Evolutionary conservation across 441 rosid genomes (phyloP).

Genomic region (Croton laevigatus): DNA sequence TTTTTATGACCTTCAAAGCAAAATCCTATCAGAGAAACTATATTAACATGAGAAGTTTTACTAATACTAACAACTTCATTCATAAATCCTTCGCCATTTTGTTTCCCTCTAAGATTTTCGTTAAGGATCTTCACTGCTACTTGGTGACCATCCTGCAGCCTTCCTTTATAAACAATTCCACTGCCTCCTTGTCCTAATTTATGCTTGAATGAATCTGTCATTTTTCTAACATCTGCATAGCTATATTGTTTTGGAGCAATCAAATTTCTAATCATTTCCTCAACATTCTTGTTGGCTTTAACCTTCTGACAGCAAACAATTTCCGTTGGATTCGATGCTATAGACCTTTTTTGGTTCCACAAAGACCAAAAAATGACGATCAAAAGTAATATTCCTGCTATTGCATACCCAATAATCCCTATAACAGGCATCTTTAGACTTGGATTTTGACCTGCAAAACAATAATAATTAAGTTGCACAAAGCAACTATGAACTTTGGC

Average conservation of each 20-base stretch:
- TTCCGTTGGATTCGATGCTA: not conserved
- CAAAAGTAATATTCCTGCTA: not conserved
- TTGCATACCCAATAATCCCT: not conserved
- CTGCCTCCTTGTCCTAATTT: constrained; percentile 1
- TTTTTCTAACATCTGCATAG: constrained; percentile 3
- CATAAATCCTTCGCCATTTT: not conserved
- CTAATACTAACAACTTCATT: constrained; percentile 26
- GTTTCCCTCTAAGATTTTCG: not conserved
- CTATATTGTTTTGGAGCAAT: not conserved
- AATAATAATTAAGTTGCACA: not conserved
- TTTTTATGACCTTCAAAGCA: constrained; percentile 33
- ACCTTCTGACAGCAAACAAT: not conserved
- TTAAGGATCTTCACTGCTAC: constrained; percentile 6
- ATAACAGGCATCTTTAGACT: not conserved
- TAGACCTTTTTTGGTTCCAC: not conserved
- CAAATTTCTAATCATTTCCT: not conserved
- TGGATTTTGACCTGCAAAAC: not conserved
- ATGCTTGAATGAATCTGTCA: not conserved
- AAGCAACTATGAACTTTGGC: no score
- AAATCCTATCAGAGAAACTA: constrained; percentile 34
- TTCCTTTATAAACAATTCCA: constrained; percentile 1
- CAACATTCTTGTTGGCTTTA: not conserved
- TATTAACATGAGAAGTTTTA: constrained; percentile 36
- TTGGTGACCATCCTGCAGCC: not conserved
- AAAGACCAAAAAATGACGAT: not conserved